Evolutionary conservation across 306 rosid genomes (phyloP), one percentile per base, ranked within the genome.

Genomic region (Casuarina cunninghamiana): DNA sequence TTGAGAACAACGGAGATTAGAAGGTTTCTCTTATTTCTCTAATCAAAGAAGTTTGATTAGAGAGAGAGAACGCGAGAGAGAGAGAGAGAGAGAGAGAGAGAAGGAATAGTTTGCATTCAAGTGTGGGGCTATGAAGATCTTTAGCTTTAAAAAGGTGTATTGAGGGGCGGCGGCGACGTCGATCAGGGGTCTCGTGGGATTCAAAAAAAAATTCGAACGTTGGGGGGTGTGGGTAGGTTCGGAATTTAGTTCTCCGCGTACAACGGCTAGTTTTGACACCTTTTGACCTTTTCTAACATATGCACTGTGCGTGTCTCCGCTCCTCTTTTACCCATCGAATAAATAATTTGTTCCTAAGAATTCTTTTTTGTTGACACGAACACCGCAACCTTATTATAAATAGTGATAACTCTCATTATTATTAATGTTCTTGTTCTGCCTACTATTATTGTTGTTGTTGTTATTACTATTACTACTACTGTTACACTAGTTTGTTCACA

Each of bases 241-340:
- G 58, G 9, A 17, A 35, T 17, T 54, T 72, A 9, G 7, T 67
- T 42, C 43, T 68, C 26, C 26, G 15, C 73, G 73, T 69, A 62
- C 82, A 86, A 84, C 90, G 90, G 90, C 90, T 86, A 86, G 73
- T 76, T 63, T 42, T 55, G 8, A 10, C 38, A 17, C 49, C 48
- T 48, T 21, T 4, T 6, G 38, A 1, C 5, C 5, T 58, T 6
- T 6, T 38, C 65, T 58, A 58, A 9, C 65, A 57, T 57, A 38
- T 15, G 63, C 38, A 6, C 0, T n/a, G 7, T 19, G 37, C 38
- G 39, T 26, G 3, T 7, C 26, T 5, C 38, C 3, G 65, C 65
- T 21, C 13, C 39, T 57, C 38, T 19, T 5, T n/a, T 5, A 44
- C 48, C 10, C 8, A 44, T 26, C 32, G 32, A 26, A 26, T 26